A percentile compares a stretch with the other conserved stretches of the same genome.
Evolutionary conservation across 441 rosid genomes (phyloP).

Genomic region (Metrosideros polymorpha): DNA sequence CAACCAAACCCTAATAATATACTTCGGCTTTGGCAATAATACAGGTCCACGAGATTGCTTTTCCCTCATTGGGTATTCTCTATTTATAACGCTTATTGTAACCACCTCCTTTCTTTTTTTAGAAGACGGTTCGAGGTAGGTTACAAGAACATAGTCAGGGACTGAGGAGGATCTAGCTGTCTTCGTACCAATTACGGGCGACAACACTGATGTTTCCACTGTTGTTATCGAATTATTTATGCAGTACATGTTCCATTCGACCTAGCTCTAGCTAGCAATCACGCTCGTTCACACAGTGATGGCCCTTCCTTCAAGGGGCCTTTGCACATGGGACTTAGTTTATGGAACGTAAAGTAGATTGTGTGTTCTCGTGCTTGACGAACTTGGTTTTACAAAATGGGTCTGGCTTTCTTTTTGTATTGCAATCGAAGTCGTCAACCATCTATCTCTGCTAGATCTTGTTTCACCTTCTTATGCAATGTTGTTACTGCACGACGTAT

Average conservation of each 20-base stretch:
- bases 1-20: not conserved
- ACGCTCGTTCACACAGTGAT: not conserved
- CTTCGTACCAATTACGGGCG: not conserved
- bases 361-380: not conserved
- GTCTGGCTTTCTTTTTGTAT: not conserved
- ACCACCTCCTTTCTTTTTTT: not conserved
- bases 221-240: not conserved
- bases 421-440: not conserved
- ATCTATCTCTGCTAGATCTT: not conserved
- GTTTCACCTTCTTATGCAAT: not conserved
- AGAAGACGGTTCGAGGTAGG: not conserved
- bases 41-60: not conserved
- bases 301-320: not conserved
- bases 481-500: not conserved
- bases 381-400: not conserved
- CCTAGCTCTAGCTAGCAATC: not conserved
- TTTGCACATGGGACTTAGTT: not conserved
- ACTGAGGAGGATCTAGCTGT: not conserved
- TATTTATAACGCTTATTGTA: not conserved
- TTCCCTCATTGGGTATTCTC: not conserved
- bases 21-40: not conserved
- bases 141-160: not conserved
- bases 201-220: not conserved
- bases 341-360: not conserved
- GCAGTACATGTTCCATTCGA: not conserved